Base-by-base conservation (phyloP, 179 eudicot genomes). In the Nepenthes alata region DNA sequence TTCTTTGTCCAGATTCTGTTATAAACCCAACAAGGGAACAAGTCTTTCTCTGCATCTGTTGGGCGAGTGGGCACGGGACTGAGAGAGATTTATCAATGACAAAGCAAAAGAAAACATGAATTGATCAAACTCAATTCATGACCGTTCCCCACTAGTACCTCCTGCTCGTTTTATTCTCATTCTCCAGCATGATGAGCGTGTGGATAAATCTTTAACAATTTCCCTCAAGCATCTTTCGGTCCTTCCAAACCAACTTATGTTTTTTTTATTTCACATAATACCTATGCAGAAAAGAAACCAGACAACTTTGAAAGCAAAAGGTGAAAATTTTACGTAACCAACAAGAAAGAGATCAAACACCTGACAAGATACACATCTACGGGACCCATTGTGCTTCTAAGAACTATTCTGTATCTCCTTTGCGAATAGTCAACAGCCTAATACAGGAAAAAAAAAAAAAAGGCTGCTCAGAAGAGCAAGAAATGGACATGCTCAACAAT, bases 301-400 rank as follows among this genome's bases (percentile, higher is more conserved):
- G 12, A 6, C 4, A 49, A 16, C 55, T 11, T 14, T 1, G 25
- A 52, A 51, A 35, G 14, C 51, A 44, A 15, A 57, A 64, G 57
- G 5, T 4, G 45, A 41, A 41, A 4, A 15, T 39, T 45, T 60
- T 47, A 51, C 44, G 5, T 7, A 52, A 55, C 37, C 11, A 53
- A 44, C 34, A 57, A 62, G 57, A 41, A 58, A 58, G 54, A 63
- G 59, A 51, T 25, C 61, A 55, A 56, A 55, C 77, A 91, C 97
- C 97, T 88, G 77, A 91, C 97, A 67, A 91, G 90, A 68, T 91
- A 91, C 48, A 90, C 93, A 74, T 90, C 95, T 60, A 90, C 79
- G 6, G 95, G 95, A 35, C 95, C 97, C 97, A 90, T 91, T 71
- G 97, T 91, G 79, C 97, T 91, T 73, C 97, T 68, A 35, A 91